Evolutionary conservation across 1,284 basidiomycete genomes (phyloP), one percentile per base, ranked within the genome.

Genomic region (Pseudozyma hubeiensis): DNA sequence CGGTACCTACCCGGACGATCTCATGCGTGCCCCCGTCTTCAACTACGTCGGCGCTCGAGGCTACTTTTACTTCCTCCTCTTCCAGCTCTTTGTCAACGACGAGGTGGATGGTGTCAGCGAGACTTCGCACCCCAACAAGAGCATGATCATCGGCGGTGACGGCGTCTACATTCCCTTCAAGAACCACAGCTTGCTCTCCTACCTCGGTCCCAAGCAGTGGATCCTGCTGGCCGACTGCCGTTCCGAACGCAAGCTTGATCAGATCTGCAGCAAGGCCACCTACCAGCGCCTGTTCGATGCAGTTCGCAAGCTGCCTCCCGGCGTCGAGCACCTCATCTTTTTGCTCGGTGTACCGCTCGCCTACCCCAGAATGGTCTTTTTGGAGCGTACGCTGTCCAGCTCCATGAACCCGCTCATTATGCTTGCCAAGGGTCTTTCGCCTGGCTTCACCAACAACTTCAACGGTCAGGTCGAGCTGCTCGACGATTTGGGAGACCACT

Each of bases 401-500:
- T 61, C 56, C n/a, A 63, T 74, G 33, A 84, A 84, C 59, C 82
- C 82, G 2, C 39, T 84, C 29, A 61, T 83, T 16, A 59, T 79
- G 65, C 73, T 84, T 16, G 81, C 81, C 33, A 84, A 83, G 64
- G 62, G 66, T 19, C 35, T 79, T 16, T 50, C 71, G 3, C 76
- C 75, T 1, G 70, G 74, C 2, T 83, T 84, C 55, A 81, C 78
- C 54, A 84, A 84, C 77, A 75, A 79, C 55, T 84, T 82, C 40
- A 82, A 85, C 58, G 84, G 81, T 31, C 75, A 83, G 35, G 83
- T 81, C 10, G 84, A 84, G 53, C 66, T 84, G 11, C 76, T 84
- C 11, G 84, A 85, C 49, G 84, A 85, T 48, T 56, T 85, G 16
- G 76, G 97, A 55, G 94, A 98, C 85, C 94, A 97, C 86, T 87